phyloP scores from a whole-genome alignment of 1,284 basidiomycete species.

The Vanrija sp. region DNA sequence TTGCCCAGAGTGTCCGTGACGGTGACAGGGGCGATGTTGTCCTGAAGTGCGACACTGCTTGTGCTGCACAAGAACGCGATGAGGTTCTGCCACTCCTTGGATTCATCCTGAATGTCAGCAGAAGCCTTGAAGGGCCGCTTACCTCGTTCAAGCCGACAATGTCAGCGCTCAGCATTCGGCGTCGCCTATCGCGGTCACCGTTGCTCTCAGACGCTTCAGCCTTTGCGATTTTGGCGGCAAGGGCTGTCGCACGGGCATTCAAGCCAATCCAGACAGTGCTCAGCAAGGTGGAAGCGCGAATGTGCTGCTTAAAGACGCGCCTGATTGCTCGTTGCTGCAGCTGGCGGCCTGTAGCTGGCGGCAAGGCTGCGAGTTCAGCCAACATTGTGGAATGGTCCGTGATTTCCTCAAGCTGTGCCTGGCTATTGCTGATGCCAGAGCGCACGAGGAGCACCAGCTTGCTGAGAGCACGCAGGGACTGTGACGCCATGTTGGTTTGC shows the following conservation, averaged over 20 bases:
- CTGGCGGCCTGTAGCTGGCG: constrained; percentile 39
- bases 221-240: constrained; percentile 32
- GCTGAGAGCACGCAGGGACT: constrained; percentile 24
- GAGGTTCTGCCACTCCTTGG: constrained; percentile 80
- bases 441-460: constrained; percentile 28
- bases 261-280: constrained; percentile 34
- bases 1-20: constrained; percentile 60
- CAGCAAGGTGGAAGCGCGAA: constrained; percentile 13
- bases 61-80: constrained; percentile 74
- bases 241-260: constrained; percentile 14
- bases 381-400: constrained; percentile 20
- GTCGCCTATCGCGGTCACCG: constrained; percentile 20
- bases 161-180: constrained; percentile 30
- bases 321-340: constrained; percentile 42
- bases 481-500: constrained; percentile 26
- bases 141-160: constrained; percentile 34
- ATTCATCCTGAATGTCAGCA: constrained; percentile 58
- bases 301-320: constrained; percentile 24
- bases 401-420: constrained; percentile 14
- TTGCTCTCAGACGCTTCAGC: constrained; percentile 21
- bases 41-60: constrained; percentile 61
- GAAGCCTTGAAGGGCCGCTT: constrained; percentile 6
- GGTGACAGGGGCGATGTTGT: constrained; percentile 16
- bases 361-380: constrained; percentile 22
- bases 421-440: constrained; percentile 12